phyloP scores from a whole-genome alignment of 179 eudicot genomes.

The Amaranthus tricolor region DNA sequence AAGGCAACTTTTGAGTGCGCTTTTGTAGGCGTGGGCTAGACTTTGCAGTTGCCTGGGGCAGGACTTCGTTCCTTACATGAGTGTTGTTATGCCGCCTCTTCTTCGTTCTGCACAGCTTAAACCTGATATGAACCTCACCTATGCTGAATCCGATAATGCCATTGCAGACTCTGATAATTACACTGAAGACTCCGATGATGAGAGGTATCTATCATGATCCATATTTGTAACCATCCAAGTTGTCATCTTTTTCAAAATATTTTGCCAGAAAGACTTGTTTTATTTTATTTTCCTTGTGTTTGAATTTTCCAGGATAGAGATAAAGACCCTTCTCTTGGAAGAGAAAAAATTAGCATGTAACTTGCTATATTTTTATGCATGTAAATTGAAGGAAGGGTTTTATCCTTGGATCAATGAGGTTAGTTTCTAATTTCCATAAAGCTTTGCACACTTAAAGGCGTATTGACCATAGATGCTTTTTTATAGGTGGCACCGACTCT shows the following conservation, averaged over 20 bases:
- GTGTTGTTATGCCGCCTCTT: constrained; percentile 95
- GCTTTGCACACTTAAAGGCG: neutral
- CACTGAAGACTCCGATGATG: constrained; percentile 93
- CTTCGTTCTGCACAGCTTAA: constrained; percentile 95
- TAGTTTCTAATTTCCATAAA: constrained; percentile 15
- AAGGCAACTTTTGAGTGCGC: constrained; percentile 10
- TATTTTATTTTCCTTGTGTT: neutral
- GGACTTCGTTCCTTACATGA: constrained; percentile 96
- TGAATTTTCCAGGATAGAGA: constrained; percentile 71
- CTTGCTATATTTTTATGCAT: constrained; percentile 95
- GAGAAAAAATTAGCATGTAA: constrained; percentile 98
- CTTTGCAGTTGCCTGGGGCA: constrained; percentile 98
- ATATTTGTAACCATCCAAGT: neutral
- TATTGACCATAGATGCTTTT: neutral
- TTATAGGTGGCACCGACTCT: constrained; percentile 85
- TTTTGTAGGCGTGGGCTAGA: constrained; percentile 87
- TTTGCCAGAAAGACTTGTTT: neutral
- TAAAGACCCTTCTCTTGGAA: constrained; percentile 91
- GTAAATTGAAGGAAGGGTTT: constrained; percentile 97
- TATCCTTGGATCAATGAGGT: constrained; percentile 99
- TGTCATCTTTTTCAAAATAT: neutral
- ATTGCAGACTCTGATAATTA: constrained; percentile 18
- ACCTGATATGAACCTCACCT: constrained; percentile 92
- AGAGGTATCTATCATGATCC: constrained; percentile 45
- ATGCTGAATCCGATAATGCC: constrained; percentile 67